Conservation (phyloP, 2,329 filamentous ascomycete genomes). For the Coniochaeta sp. region DNA sequence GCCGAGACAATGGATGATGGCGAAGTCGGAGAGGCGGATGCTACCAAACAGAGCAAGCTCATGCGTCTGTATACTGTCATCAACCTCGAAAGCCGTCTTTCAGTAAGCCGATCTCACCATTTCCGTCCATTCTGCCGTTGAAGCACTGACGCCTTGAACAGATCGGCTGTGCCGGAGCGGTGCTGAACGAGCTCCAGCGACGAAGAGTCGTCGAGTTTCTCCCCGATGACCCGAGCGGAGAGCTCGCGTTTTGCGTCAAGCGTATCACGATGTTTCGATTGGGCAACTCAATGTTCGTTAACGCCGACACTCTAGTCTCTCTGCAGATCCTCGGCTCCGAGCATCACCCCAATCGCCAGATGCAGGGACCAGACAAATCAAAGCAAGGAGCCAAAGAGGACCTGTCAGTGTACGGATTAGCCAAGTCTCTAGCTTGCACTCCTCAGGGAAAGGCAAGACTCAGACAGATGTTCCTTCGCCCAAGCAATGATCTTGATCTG, state of each 20-base stretch:
- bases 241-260: slow-evolving; percentile 51
- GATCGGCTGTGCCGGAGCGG: slow-evolving; percentile 79
- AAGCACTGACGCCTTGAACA: slow-evolving; percentile 16
- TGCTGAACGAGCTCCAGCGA: slow-evolving; percentile 72
- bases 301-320: slow-evolving; percentile 69
- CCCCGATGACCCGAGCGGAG: slow-evolving; percentile 47
- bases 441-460: slow-evolving; percentile 69
- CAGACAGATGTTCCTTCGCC: slow-evolving; percentile 75
- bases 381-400: slow-evolving; percentile 67
- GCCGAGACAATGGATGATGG: slow-evolving; percentile 21
- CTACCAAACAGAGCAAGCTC: slow-evolving; percentile 51
- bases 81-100: slow-evolving; percentile 65
- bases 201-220: slow-evolving; percentile 56
- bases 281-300: slow-evolving; percentile 64
- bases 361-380: slow-evolving; percentile 57
- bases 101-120: slow-evolving; percentile 36
- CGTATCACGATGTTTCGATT: slow-evolving; percentile 71
- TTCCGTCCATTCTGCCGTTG: too few species aligned
- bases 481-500: slow-evolving; percentile 58
- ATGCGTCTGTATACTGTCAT: slow-evolving; percentile 64
- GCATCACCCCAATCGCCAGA: slow-evolving; percentile 73
- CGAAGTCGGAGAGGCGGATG: slow-evolving; percentile 25
- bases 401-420: slow-evolving; percentile 77
- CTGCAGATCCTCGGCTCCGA: slow-evolving; percentile 83
- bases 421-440: slow-evolving; percentile 67